Base-by-base conservation (phyloP, 495 filamentous ascomycete genomes). In the Amorphotheca resinae region DNA sequence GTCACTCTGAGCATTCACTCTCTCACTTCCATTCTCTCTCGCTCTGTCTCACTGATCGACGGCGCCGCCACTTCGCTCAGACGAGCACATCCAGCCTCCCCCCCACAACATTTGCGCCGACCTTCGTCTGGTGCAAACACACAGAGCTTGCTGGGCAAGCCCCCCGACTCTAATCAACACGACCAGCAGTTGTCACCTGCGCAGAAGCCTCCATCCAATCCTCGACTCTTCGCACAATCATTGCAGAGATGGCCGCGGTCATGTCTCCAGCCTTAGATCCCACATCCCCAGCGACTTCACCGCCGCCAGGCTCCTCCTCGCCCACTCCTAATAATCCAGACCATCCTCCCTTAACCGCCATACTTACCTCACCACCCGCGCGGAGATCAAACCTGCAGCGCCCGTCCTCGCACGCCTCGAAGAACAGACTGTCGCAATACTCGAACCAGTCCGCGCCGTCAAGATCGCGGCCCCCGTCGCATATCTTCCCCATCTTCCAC, bases 401-500 rank as follows among this genome's bases (percentile, higher is more conserved):
- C 45, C 77, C 79, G 41, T 76, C 77, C 50, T 81, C 82, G 40
- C 74, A 75, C 62, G 78, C 77, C 45, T 72, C 70, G 22, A 86
- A 77, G 58, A 81, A 80, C 46, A 77, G 86, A 48, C 52, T 74
- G 48, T 77, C 75, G 44, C 69, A 76, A 49, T 74, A 77, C 58
- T 78, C 76, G 49, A 67, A 58, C 33, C 70, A 83, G 54, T 87
- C 79, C 67, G 59, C 78, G 67, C 64, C 69, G 67, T 59, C 79
- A 65, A 53, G 77, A 67, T 88, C 87, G 46, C 74, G 91, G 49
- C 82, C 85, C 30, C 68, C 70, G 50, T 85, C 86, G 16, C 75
- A 80, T 55, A 72, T 84, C 30, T 88, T 87, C 48, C 81, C 87
- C 1, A 59, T 82, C 51, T 95, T 87, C 64, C 82, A 85, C 55